Evolutionary conservation across 2,329 filamentous ascomycete genomes (phyloP), one percentile per base, ranked within the genome.

Genomic region (Penicillium rolfsii): DNA sequence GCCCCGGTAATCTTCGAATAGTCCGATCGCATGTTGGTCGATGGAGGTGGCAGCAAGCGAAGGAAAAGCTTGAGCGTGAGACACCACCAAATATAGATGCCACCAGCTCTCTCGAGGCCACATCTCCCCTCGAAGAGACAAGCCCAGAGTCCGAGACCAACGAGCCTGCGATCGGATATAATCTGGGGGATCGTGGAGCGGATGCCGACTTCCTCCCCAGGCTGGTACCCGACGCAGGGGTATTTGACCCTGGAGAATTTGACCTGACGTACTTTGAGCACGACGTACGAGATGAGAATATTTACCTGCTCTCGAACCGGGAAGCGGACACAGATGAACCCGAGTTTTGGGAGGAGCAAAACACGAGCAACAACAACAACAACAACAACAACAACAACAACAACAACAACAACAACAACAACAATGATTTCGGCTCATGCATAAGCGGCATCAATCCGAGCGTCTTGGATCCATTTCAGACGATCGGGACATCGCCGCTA

Each of bases 21-120:
- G 52, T 60, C 30, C 55, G 58, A 28, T 60, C 58, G 19, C 58
- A 60, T 38, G 58, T 54, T 38, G 58, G 58, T 6, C 52, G 54
- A 40, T 60, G 58, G 58, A 55, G 53, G 52, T 60, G 53, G 58
- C 49, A 49, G 24, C 52, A 60, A 46, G 36, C 41, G 4, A 36
- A 49, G 16, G 40, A 59, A 7, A 59, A 49, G 19, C 53, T 16
- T 14, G 7, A 41, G 8, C 24, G 16, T n/a, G 22, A 22, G 19
- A 58, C 24, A 5, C 19, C 16, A 12, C 8, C 2, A 30, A 26
- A 3, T 22, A 35, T 9, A 14, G 46, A 28, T 11, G n/a, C 28
- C 28, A n/a, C 33, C 16, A 19, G 35, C 28, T 33, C 30, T 28
- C n/a, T n/a, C 28, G 16, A 30, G 11, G 1, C n/a, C 9, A 14